These are phyloP conservation scores for Spizellomyces sp. DNA, from an alignment of 192 early-diverging fungal genomes.

Conservation along the genomic window DNA sequence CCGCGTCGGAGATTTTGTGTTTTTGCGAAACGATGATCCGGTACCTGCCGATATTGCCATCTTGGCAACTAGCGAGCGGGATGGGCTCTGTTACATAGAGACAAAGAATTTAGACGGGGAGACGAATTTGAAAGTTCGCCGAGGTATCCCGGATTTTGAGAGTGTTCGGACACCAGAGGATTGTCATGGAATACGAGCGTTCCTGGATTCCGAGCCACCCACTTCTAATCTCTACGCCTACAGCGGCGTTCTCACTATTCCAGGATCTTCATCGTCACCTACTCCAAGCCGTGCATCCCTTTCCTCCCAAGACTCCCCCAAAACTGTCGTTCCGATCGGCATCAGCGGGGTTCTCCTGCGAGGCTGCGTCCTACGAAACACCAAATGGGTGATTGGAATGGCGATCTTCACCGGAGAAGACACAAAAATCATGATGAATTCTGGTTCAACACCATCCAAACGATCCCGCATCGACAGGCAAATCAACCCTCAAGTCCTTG, in stretches of 20 bases:
- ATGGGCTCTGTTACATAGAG: constrained; percentile 83
- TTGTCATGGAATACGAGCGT: constrained; percentile 50
- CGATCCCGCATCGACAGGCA: constrained; percentile 87
- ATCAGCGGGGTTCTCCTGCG: constrained; percentile 69
- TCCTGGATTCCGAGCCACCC: constrained; percentile 51
- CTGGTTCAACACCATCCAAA: constrained; percentile 90
- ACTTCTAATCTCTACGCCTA: constrained; percentile 52
- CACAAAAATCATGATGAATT: constrained; percentile 97
- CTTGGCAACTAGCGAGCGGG: constrained; percentile 75
- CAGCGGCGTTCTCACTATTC: constrained; percentile 39
- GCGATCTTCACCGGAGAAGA: constrained; percentile 90
- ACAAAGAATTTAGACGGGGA: constrained; percentile 97
- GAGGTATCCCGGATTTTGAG: constrained; percentile 64
- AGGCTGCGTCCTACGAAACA: constrained; percentile 92
- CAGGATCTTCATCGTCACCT: neutral
- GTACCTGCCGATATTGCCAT: constrained; percentile 86
- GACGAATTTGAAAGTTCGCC: constrained; percentile 92
- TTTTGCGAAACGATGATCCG: constrained; percentile 77
- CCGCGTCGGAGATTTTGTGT: constrained; percentile 85
- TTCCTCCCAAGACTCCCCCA: neutral
- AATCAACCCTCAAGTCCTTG: constrained; percentile 83
- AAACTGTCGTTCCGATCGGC: constrained; percentile 7
- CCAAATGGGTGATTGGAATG: constrained; percentile 82
- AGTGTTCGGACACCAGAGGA: constrained; percentile 73
- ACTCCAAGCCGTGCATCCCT: neutral